A percentile compares a stretch with the other conserved stretches of the same genome.
Evolutionary conservation across 106 monocot species (phyloP).

Genomic region (Platanthera zijinensis): DNA sequence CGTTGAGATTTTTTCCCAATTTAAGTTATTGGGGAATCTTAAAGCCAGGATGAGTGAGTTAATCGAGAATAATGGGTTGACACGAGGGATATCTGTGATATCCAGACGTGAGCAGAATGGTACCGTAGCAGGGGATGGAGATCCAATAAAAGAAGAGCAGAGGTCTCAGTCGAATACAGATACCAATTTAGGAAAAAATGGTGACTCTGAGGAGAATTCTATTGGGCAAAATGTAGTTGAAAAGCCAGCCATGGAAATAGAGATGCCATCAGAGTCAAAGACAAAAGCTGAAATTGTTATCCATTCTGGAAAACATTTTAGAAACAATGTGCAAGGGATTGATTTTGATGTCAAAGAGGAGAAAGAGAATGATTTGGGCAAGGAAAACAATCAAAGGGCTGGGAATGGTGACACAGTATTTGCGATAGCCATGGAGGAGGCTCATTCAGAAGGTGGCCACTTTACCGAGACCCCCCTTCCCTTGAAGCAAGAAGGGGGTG

Average conservation of each 20-base stretch:
- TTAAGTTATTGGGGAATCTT: background rate
- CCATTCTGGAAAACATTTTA: background rate
- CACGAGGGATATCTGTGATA: background rate
- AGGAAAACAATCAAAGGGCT: background rate
- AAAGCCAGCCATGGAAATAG: background rate
- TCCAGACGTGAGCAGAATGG: background rate
- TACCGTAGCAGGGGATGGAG: background rate
- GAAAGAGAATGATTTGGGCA: constrained; percentile 7
- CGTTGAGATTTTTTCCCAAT: no score
- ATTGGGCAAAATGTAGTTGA: background rate
- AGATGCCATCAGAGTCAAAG: background rate
- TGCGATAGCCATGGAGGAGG: constrained; percentile 15
- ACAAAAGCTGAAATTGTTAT: background rate
- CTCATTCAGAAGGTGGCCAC: constrained; percentile 12
- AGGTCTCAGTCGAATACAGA: background rate
- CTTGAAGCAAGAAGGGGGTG: constrained; percentile 27
- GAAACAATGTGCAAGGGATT: constrained; percentile 10
- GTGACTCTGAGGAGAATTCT: background rate
- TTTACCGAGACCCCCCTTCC: constrained; percentile 16
- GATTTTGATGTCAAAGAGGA: constrained; percentile 10
- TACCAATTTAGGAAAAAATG: background rate
- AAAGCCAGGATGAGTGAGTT: background rate
- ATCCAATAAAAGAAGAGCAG: background rate
- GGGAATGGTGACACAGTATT: constrained; percentile 14
- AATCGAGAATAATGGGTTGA: background rate